Base-by-base conservation (phyloP, 1,139 yeast species). In the Maudiozyma humilis region DNA sequence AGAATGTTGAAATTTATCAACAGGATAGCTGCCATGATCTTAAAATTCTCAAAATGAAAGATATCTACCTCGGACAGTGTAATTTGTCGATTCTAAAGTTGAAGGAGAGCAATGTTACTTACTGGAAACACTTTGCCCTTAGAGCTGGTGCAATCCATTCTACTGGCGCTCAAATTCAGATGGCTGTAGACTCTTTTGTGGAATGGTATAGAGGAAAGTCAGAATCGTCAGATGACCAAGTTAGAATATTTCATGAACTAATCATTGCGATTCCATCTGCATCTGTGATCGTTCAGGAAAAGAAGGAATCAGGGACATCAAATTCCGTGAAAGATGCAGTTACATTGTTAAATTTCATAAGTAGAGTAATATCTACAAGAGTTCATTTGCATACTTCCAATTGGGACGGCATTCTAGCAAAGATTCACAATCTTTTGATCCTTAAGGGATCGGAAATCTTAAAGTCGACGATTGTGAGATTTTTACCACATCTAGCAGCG, bases 81-180 rank as follows among this genome's bases (percentile, higher is more conserved):
- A n/a, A n/a, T n/a, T n/a, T n/a, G n/a, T n/a, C n/a, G n/a, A n/a
- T n/a, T n/a, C n/a, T n/a, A n/a, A 14, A 2, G 17, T 43, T 14
- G 10, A 56, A 54, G 5, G 25, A 40, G 13, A 27, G 30, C 5
- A 38, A 16, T 13, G n/a, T 35, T 2, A 15, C 41, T 58, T 76
- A 82, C 49, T 73, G 81, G 78, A 70, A 62, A 52, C 89, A 91
- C 0, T 66, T 72, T 40, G 60, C 70, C 0, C 71, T 72, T 48
- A 71, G 80, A n/a, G 71, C 72, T 8, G 93, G 88, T 2, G 82
- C 87, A 0, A 51, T 70, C 10, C 73, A 77, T 20, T 80, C 84
- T 0, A 70, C 76, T 12, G 75, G 72, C 40, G 53, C 62, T 1
- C 68, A 76, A 14, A 67, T 79, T 4, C 69, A 71, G 32, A 58